Conservation (phyloP, 805 yeast species). For the Ogataea wickerhamii region DNA sequence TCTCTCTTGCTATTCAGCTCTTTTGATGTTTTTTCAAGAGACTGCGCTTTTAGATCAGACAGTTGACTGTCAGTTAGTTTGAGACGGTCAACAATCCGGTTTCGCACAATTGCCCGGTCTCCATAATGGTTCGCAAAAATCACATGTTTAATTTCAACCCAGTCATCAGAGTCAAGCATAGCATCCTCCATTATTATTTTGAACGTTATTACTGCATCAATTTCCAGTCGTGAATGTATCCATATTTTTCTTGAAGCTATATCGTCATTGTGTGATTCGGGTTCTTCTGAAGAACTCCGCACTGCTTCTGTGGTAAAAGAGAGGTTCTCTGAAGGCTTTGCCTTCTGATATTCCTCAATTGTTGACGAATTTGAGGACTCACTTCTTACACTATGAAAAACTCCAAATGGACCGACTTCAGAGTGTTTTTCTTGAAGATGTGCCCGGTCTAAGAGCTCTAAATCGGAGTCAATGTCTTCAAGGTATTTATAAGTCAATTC, state of each 20-base stretch:
- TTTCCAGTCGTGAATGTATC: slow-evolving; percentile 32
- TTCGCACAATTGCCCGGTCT: slow-evolving; percentile 6
- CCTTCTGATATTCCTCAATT: too few species aligned
- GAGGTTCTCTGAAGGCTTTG: too few species aligned
- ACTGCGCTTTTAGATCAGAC: slow-evolving; percentile 1
- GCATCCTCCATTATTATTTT: slow-evolving; percentile 25
- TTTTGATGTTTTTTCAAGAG: slow-evolving; percentile 15
- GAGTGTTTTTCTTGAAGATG: slow-evolving; percentile 27
- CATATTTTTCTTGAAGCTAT: slow-evolving; percentile 29
- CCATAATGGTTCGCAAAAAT: slow-evolving; percentile 28
- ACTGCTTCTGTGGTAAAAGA: too few species aligned
- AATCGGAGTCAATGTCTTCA: slow-evolving; percentile 35
- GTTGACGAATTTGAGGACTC: too few species aligned
- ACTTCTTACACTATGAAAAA: too few species aligned
- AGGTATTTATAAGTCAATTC: slow-evolving; percentile 35
- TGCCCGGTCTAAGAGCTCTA: slow-evolving; percentile 27
- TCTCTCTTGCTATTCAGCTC: slow-evolving; percentile 14
- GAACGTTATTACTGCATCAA: slow-evolving; percentile 31
- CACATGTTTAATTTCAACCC: slow-evolving; percentile 22
- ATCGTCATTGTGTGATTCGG: too few species aligned
- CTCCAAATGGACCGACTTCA: slow-evolving; percentile 30
- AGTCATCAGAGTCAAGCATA: slow-evolving; percentile 15
- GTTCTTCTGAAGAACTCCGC: too few species aligned
- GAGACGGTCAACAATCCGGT: slow-evolving; percentile 25
- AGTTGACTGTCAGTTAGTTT: slow-evolving; percentile 3